A percentile compares a stretch with the other conserved stretches of the same genome.
phyloP scores from a whole-genome alignment of 257 asterid species.

The Forsythia viridissima region DNA sequence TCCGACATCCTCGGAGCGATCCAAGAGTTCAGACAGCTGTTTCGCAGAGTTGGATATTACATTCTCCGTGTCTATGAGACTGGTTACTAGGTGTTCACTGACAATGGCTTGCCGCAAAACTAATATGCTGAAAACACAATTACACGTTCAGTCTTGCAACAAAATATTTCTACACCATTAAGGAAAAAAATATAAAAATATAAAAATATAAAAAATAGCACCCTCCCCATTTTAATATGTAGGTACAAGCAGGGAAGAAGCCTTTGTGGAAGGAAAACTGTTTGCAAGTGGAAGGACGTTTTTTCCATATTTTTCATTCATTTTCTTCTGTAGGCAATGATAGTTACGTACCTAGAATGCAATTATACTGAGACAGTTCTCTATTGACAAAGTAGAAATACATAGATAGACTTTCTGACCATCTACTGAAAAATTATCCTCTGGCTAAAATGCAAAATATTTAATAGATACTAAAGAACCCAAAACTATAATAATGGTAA shows the following conservation, averaged over 20 bases:
- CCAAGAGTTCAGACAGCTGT: conserved; percentile 19
- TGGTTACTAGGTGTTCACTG: conserved; percentile 21
- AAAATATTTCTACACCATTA: neutral
- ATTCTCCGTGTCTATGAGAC: conserved; percentile 16
- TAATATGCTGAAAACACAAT: conserved; percentile 18
- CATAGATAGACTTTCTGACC: neutral
- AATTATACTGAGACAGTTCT: no score
- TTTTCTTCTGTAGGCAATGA: neutral
- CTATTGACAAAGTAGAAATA: no score
- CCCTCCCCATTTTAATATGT: neutral
- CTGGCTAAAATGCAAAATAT: neutral
- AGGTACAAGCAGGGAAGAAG: neutral
- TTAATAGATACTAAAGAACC: neutral
- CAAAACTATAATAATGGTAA: neutral
- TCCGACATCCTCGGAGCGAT: conserved; percentile 20
- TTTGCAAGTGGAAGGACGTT: neutral
- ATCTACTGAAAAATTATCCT: neutral
- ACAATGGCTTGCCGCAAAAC: conserved; percentile 25
- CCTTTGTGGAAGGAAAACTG: neutral
- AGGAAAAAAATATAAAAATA: no score
- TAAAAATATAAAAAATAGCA: neutral
- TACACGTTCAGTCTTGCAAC: neutral
- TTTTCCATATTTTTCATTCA: neutral
- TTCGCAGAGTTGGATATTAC: conserved; percentile 11
- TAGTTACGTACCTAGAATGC: neutral